Conservation (phyloP, 768 basidiomycete species). For the Rhizopogon sp. region DNA sequence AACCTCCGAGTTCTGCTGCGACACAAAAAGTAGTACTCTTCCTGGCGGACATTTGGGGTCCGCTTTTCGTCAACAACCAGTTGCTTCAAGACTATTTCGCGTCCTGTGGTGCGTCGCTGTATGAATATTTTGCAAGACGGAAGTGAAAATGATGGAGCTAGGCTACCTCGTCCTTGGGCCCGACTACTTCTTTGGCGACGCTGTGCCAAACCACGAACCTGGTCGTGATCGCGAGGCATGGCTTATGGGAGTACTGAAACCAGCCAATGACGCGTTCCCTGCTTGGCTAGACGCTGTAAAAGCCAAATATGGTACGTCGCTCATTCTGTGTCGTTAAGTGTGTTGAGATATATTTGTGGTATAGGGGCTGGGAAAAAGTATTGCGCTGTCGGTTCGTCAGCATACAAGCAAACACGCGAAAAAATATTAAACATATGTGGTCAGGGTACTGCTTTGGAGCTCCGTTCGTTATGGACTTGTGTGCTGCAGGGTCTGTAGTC, state of each 20-base stretch:
- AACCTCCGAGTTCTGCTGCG: conserved; percentile 28
- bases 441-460: conserved; percentile 56
- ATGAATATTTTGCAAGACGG: background rate
- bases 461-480: conserved; percentile 41
- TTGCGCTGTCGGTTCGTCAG: conserved; percentile 35
- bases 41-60: conserved; percentile 51
- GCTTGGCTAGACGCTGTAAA: conserved; percentile 50
- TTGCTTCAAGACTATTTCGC: conserved; percentile 61
- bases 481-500: conserved; percentile 35
- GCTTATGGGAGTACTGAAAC: conserved; percentile 25
- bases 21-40: conserved; percentile 45
- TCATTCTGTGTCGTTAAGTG: background rate
- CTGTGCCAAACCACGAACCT: conserved; percentile 30
- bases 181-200: conserved; percentile 56
- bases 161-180: conserved; percentile 54
- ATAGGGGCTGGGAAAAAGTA: conserved; percentile 31
- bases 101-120: conserved; percentile 39
- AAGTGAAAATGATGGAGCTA: conserved; percentile 13
- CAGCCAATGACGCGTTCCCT: conserved; percentile 35
- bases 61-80: conserved; percentile 50
- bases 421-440: background rate
- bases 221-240: conserved; percentile 31
- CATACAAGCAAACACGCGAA: background rate
- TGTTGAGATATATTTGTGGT: conserved; percentile 9
- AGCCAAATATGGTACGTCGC: conserved; percentile 36